Evolutionary conservation across 495 filamentous ascomycete genomes (phyloP), one percentile per base, ranked within the genome.

Genomic region (Podospora fimiseda): DNA sequence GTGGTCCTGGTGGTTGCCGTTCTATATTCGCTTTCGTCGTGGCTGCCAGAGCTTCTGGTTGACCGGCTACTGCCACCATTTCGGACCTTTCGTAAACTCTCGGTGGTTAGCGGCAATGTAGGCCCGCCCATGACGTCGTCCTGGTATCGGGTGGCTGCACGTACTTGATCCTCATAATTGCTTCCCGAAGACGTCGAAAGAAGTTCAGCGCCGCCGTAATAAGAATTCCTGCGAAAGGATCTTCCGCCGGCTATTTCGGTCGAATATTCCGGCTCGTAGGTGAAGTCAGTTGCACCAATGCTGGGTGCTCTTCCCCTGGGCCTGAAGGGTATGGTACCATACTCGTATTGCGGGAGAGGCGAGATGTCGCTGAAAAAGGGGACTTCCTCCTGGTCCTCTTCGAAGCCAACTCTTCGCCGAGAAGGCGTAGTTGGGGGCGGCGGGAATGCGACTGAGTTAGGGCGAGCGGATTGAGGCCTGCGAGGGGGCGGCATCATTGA

Each of bases 11-110:
- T 79, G 8, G 78, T 78, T 1, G 74, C 73, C 16, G 76, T 74
- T 50, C 70, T 71, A 57, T 75, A 80, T 19, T 81, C 78, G 60
- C 77, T 80, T 55, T 81, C 78, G 57, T 81, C 78, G 51, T 70
- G 75, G 55, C 77, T 80, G 6, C 57, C 72, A 40, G 68, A 78
- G 65, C 74, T 78, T 44, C 72, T 68, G 15, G 75, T 80, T 27
- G 75, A 78, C 19, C 73, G 66, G 61, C 76, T 79, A 64, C 76
- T 77, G 15, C 61, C 63, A 36, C 66, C 71, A 44, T 67, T 71
- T 47, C 68, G 71, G 54, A 64, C 71, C 51, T 67, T 71, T 60
- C 66, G 69, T n/a, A 81, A 63, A 8, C 69, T 60, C 40, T 79
- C 78, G 1, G 72, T 75, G 2, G 78, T 81, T 22, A 81, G 56